Conservation (phyloP, 2,329 filamentous ascomycete species). For the Paracoccidioides brasiliensis region DNA sequence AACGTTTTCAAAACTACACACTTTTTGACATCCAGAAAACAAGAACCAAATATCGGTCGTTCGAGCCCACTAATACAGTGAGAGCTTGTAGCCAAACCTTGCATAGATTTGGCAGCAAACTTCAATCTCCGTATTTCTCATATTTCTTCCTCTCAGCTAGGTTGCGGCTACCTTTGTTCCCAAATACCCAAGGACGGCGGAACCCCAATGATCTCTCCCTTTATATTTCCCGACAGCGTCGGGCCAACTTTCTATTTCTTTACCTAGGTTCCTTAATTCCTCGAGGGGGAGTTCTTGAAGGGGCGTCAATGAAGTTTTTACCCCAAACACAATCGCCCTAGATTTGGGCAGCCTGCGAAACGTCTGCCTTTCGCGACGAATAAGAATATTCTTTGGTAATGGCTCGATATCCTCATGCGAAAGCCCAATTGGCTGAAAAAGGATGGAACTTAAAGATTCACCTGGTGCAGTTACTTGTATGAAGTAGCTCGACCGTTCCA, state of each 20-base stretch:
- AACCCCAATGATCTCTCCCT: constrained; percentile 32
- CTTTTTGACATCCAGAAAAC: not conserved
- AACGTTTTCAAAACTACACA: not conserved
- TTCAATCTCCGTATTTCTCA: no score
- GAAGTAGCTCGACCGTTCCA: constrained; percentile 40
- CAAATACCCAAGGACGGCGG: constrained; percentile 23
- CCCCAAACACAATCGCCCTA: constrained; percentile 37
- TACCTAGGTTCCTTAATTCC: constrained; percentile 30
- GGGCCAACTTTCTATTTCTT: constrained; percentile 35
- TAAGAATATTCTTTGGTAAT: constrained; percentile 29
- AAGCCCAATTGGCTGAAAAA: constrained; percentile 33
- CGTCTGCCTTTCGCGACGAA: constrained; percentile 39
- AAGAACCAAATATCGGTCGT: not conserved
- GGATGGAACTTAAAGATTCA: constrained; percentile 27
- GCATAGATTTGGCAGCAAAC: not conserved
- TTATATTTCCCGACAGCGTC: constrained; percentile 34
- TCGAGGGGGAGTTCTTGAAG: constrained; percentile 29
- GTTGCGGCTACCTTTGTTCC: not conserved
- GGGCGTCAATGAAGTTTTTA: constrained; percentile 35
- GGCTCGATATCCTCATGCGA: constrained; percentile 27
- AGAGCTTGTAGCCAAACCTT: not conserved
- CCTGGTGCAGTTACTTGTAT: constrained; percentile 34
- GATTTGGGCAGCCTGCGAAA: constrained; percentile 35
- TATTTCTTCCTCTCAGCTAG: no score
- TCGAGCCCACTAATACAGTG: not conserved